Evolutionary conservation across 2,329 filamentous ascomycete species (phyloP), one percentile per base, ranked within the genome.

Genomic region (Cryphonectria radicalis): DNA sequence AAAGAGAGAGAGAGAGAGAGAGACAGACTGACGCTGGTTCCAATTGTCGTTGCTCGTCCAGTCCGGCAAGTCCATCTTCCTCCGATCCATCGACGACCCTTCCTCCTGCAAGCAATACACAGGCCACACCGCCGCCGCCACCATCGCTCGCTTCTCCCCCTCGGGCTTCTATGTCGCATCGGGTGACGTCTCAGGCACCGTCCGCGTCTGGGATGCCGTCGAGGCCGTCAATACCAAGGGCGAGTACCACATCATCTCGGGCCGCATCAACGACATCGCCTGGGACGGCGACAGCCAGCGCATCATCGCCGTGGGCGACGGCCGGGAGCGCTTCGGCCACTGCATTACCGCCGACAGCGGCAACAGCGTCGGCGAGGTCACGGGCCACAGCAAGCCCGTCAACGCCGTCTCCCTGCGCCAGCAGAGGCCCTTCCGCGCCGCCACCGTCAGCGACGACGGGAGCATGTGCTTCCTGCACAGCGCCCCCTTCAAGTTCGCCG

Each of bases 271-370:
- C 80, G 96, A 99, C 80, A 90, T 99, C 75, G 95, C 94, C 1
- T 99, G 96, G 95, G 96, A 98, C 78, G 95, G 95, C 70, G 96
- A 99, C 82, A 97, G 93, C 73, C 95, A 98, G 84, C 92, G 96
- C 66, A 92, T 99, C 78, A 98, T 98, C 77, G 96, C 95, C 4
- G 95, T 99, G 6, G 96, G 96, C 62, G 93, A 98, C 77, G 96
- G 96, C 67, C 95, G 95, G 79, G 94, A 98, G 83, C 89, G 94
- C 70, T 98, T 94, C 80, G 95, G 95, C 19, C 93, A 95, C 81
- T 97, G 94, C 84, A 94, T 98, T 79, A 98, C 94, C 40, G 93
- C 93, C 76, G 96, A 98, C 82, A 97, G 93, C 78, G 96, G 96
- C 74, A 99, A 99, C 84, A 95, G 91, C 66, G 95, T 98, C 25